A percentile compares a stretch with the other conserved stretches of the same genome.
These are phyloP conservation scores for Fusarium abutilonis DNA, from an alignment of 2,329 filamentous ascomycete genomes.

Conservation along the genomic window DNA sequence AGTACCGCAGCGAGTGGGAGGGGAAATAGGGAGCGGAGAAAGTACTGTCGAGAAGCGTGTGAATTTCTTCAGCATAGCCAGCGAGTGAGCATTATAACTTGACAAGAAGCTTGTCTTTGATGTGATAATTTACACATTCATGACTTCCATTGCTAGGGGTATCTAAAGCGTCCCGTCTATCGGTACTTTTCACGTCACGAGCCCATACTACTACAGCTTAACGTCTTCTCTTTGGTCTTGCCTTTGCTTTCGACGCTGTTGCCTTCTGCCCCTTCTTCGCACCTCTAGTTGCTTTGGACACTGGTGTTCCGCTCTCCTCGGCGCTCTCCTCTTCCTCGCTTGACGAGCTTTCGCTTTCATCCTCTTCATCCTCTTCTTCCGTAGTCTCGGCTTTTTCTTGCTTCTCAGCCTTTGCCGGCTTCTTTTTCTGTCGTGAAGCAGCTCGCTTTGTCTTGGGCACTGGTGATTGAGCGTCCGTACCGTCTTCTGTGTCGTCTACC, in stretches of 20 bases:
- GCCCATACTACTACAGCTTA: constrained; percentile 24
- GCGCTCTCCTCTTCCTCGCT: constrained; percentile 50
- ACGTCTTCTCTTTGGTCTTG: constrained; percentile 47
- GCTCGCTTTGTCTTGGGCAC: constrained; percentile 53
- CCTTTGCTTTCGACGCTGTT: constrained; percentile 42
- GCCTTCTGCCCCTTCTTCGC: constrained; percentile 49
- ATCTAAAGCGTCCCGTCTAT: constrained; percentile 15
- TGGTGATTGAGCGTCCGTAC: constrained; percentile 53
- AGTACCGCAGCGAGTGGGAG: constrained; percentile 58
- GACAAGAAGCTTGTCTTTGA: not conserved
- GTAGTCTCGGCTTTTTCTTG: constrained; percentile 51
- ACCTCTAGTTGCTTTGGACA: constrained; percentile 51
- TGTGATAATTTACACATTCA: constrained; percentile 1
- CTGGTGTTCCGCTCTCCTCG: constrained; percentile 52
- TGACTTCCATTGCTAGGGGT: constrained; percentile 19
- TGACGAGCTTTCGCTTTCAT: constrained; percentile 50
- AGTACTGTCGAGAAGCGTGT: not conserved
- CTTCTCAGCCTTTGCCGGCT: constrained; percentile 53
- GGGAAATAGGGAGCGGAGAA: constrained; percentile 4
- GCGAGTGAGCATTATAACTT: not conserved
- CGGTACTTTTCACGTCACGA: not conserved
- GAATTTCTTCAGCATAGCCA: not conserved
- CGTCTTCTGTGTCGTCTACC: constrained; percentile 60
- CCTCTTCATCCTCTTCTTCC: constrained; percentile 52
- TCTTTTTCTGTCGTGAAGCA: constrained; percentile 56